Percentiles rank a stretch among this genome's conserved stretches.
Conservation (phyloP, 345 rosid genomes). For the Brassica cretica region DNA sequence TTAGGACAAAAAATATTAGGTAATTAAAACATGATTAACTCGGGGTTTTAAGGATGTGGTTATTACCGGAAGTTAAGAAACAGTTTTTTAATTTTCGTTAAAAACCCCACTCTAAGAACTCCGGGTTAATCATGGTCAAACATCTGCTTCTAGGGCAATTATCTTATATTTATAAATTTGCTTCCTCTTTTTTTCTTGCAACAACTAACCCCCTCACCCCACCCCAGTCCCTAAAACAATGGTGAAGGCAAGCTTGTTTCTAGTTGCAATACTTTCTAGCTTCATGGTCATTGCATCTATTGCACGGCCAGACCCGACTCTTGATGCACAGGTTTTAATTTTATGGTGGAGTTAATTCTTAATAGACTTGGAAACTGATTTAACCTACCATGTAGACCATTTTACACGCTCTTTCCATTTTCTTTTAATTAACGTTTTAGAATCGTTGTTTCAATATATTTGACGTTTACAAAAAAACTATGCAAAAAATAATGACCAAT, state of each 20-base stretch:
- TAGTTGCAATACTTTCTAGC: not conserved
- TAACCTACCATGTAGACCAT: not conserved
- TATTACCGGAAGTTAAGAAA: too few species aligned
- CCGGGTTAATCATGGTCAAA: not conserved
- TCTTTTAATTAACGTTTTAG: too few species aligned
- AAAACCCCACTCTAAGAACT: too few species aligned
- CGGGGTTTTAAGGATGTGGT: too few species aligned
- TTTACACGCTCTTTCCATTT: too few species aligned
- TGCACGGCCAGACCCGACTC: not conserved
- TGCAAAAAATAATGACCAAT: too few species aligned
- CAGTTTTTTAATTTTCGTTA: too few species aligned
- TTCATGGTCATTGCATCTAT: not conserved
- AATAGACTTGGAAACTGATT: not conserved
- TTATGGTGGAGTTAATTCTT: not conserved
- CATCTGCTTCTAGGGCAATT: not conserved
- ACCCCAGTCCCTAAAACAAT: not conserved
- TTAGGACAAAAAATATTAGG: too few species aligned
- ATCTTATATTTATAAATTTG: not conserved
- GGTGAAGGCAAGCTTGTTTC: constrained; percentile 4
- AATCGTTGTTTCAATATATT: too few species aligned
- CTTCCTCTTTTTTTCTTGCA: not conserved
- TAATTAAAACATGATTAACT: too few species aligned
- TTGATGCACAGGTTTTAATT: not conserved
- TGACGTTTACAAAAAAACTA: too few species aligned
- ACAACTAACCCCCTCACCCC: too few species aligned